phyloP scores from a whole-genome alignment of 805 yeast species.

The Kluyveromyces wickerhamii region DNA sequence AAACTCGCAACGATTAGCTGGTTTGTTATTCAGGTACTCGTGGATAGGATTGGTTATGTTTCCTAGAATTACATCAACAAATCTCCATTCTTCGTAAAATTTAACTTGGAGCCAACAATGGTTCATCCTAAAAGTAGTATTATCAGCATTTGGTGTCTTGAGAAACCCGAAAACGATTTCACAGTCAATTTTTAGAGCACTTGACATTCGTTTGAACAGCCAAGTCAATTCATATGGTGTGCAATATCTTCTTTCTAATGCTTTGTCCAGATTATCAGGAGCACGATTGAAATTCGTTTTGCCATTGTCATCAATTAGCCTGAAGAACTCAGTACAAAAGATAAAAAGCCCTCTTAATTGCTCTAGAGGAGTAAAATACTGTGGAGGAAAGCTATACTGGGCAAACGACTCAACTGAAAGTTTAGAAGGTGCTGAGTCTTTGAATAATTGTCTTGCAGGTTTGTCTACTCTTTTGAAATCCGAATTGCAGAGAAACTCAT shows the following conservation, averaged over 20 bases:
- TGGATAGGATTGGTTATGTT: conserved; percentile 47
- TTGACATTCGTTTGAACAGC: conserved; percentile 65
- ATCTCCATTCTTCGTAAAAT: conserved; percentile 68
- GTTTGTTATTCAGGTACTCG: conserved; percentile 31
- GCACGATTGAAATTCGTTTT: conserved; percentile 30
- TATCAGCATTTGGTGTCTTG: conserved; percentile 64
- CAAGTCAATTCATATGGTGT: conserved; percentile 67
- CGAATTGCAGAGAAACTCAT: conserved; percentile 26
- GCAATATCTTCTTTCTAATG: conserved; percentile 44
- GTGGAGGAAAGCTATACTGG: conserved; percentile 42
- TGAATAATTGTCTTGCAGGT: conserved; percentile 28
- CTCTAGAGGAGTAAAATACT: conserved; percentile 48
- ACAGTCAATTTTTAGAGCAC: conserved; percentile 59
- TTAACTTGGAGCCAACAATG: conserved; percentile 86
- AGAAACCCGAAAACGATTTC: conserved; percentile 77
- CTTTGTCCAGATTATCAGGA: conserved; percentile 35
- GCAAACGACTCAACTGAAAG: conserved; percentile 50
- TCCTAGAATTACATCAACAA: conserved; percentile 67
- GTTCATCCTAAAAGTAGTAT: conserved; percentile 41
- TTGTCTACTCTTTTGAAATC: conserved; percentile 38
- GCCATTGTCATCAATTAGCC: conserved; percentile 34
- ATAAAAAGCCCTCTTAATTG: conserved; percentile 57
- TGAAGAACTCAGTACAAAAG: conserved; percentile 54
- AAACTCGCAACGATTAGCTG: conserved; percentile 30
- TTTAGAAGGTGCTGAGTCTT: conserved; percentile 32